Base-by-base conservation (phyloP, 169 alveolate genomes). In the Cryptosporidium tyzzeri region DNA sequence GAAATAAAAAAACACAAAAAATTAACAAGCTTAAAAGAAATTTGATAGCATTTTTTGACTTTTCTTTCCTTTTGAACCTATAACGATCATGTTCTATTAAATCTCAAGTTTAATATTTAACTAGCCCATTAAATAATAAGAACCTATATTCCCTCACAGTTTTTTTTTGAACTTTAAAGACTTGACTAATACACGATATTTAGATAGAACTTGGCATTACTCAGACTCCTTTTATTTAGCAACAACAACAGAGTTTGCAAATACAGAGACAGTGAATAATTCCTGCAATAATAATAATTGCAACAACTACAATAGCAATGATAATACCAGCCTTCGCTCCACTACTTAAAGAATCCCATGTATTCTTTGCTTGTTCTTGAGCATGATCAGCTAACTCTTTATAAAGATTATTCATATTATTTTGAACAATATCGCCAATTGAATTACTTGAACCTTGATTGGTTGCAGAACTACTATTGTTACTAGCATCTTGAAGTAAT, bases 291-390 rank as follows among this genome's bases (percentile, higher is more conserved):
- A 80, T 80, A 21, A 80, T 62, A 8, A 80, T 65, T 10, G 89
- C 73, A 80, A 65, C 89, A 41, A 65, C 75, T 21, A 80, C 68
- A 44, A 80, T 23, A 18, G 80, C 89, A 65, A 80, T 80, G 53
- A 80, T 80, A 37, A 59, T 80, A 59, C 89, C 89, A 18, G 75
- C 62, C 51, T 80, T 80, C 37, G 89, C 89, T 37, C 89, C 89
- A 41, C 68, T 41, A 9, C 80, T 62, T n/a, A 80, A n/a, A 26
- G 59, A 61, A 12, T 61, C 53, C 89, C 89, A 80, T 9, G 31
- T 37, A 23, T 2, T 80, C 21, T 48, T 62, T 26, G 74, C 74
- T 18, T 67, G 65, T 12, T 80, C 74, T 62, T 80, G 61, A 45
- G 39, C 84, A 6, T 26, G 48, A n/a, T 0, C 35, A 5, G 61